These are phyloP conservation scores for Aspergillus fischeri DNA, from an alignment of 2,329 filamentous ascomycete species.

Conservation along the genomic window DNA sequence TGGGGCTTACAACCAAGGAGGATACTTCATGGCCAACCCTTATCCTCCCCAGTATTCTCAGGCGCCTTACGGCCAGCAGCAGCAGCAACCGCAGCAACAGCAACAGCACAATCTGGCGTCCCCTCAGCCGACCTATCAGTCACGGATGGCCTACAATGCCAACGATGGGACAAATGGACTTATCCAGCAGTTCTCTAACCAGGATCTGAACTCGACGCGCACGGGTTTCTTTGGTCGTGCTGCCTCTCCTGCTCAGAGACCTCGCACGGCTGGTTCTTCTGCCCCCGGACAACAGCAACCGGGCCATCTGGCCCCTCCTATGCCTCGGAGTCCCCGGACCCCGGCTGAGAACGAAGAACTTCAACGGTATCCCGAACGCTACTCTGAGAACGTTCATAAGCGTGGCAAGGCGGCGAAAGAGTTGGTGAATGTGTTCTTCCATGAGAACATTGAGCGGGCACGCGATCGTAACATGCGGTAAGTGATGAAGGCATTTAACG, in stretches of 20 bases:
- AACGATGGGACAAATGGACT: slow-evolving; percentile 87
- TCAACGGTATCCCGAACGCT: slow-evolving; percentile 74
- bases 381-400: slow-evolving; percentile 81
- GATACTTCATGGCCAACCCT: slow-evolving; percentile 61
- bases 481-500: slow-evolving; percentile 20
- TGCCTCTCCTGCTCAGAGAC: slow-evolving; percentile 68
- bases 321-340: slow-evolving; percentile 55
- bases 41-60: slow-evolving; percentile 52
- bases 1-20: slow-evolving; percentile 40
- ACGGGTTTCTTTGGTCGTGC: slow-evolving; percentile 66
- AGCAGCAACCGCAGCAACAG: not conserved
- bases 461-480: slow-evolving; percentile 93
- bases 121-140: slow-evolving; percentile 52
- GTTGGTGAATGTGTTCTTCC: slow-evolving; percentile 78
- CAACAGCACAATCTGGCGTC: slow-evolving; percentile 48
- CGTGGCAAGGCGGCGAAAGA: slow-evolving; percentile 62
- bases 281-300: slow-evolving; percentile 53
- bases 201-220: slow-evolving; percentile 77
- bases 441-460: slow-evolving; percentile 94
- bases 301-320: slow-evolving; percentile 65
- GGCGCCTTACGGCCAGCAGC: slow-evolving; percentile 47
- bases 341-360: slow-evolving; percentile 66
- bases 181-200: slow-evolving; percentile 93
- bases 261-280: slow-evolving; percentile 70
- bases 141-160: slow-evolving; percentile 49